Evolutionary conservation across 2,329 filamentous ascomycete genomes (phyloP), one percentile per base, ranked within the genome.

Genomic region (Fusarium hostae): DNA sequence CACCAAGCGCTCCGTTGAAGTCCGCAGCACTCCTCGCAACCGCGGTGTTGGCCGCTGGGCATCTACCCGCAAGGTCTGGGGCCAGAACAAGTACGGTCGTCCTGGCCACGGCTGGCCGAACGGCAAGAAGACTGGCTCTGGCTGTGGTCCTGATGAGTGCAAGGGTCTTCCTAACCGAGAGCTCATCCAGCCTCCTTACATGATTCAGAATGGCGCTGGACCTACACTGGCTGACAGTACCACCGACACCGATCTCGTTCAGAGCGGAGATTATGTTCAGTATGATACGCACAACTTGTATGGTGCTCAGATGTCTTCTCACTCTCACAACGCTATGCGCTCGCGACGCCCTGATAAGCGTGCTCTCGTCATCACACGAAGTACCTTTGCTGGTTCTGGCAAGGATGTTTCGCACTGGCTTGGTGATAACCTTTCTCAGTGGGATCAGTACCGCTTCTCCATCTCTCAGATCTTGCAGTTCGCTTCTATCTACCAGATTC

Each of bases 271-370:
- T 0, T 76, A 75, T 7, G 48, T 66, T 9, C 72, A 76, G 52
- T 75, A 75, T 13, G 93, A 95, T 73, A 92, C 90, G 0, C 93
- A 95, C 79, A 94, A 94, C 73, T 80, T 94, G 2, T 94, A 93
- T 78, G 93, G 93, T 2, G 87, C 88, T 11, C 90, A 93, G 89
- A 95, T 94, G 92, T 91, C 90, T 3, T 84, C 22, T 83, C 88
- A 8, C 12, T 92, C 91, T 1, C 86, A 88, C 57, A 80, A 86
- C 16, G 90, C 92, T 3, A 92, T 95, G 91, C 79, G 89, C 10
- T 80, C 83, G 16, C 88, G 92, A 12, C 87, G 91, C 0, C 91
- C 92, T 0, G 78, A 79, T 2, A 81, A 89, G 9, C 88, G 92
- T 0, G 92, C 93, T 3, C 78, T 95, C 64, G 84, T 95, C 51